Base-by-base conservation (phyloP, 1,139 yeast species). In the Candida sp. region DNA sequence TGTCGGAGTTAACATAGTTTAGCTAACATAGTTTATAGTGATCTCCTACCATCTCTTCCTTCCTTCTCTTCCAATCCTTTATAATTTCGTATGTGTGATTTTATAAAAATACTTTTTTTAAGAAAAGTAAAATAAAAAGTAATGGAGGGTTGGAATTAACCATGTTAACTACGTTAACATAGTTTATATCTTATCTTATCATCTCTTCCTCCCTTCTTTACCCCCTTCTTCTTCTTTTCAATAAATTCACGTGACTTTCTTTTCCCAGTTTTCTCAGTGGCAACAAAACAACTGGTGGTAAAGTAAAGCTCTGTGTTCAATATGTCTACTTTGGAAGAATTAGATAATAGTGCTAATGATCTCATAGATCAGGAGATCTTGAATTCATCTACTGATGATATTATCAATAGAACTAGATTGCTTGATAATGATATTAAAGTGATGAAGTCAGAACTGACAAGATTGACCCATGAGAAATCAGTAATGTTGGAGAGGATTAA, bases 391-490 rank as follows among this genome's bases (percentile, higher is more conserved):
- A 85, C 96, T 1, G 78, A 84, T 30, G 99, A 95, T 58, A 81
- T 95, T 58, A 75, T 79, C 62, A 91, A 89, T 61, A 82, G 99
- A 57, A 82, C 96, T 38, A 86, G 87, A 56, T 73, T 95, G 48
- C 76, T 93, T 55, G 98, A 93, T 60, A 93, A 95, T 64, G 99
- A 95, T 63, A 91, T 95, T 66, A 89, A 91, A 64, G 95, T 95
- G 54, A 90, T 95, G 87, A 79, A 89, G 58, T 87, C 96, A 8
- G 99, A 95, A 68, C 77, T 82, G 56, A 96, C 91, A 65, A 79
- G 99, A 60, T 74, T 95, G 51, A 79, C 87, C 43, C 98, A 93
- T 65, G 99, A 95, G 60, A 89, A 88, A 69, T 81, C 88, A 45
- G 88, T 90, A 43, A 93, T 91, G 97, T 70, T 82, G 48, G 98